phyloP scores from a whole-genome alignment of 768 basidiomycete species.

The Tricholoma sp. region DNA sequence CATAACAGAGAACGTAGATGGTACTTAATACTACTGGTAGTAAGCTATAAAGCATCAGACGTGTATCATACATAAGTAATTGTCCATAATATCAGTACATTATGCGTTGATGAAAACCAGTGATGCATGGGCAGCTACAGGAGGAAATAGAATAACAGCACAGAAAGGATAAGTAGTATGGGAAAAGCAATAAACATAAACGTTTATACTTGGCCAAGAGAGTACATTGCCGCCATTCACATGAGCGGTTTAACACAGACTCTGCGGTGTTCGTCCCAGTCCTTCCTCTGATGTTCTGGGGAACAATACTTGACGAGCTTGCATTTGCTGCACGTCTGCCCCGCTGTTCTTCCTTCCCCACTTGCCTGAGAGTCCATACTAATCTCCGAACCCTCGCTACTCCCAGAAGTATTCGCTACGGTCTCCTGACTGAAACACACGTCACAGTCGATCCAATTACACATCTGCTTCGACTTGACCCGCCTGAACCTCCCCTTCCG shows the following conservation, averaged over 20 bases:
- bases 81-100: neutral
- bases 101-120: conserved; percentile 7
- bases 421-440: conserved; percentile 50
- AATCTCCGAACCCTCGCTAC: conserved; percentile 40
- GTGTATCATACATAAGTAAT: neutral
- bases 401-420: conserved; percentile 20
- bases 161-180: neutral
- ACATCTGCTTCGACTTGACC: conserved; percentile 59
- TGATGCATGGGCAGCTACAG: neutral
- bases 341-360: conserved; percentile 26
- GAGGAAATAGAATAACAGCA: neutral
- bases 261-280: conserved; percentile 75
- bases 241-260: conserved; percentile 43
- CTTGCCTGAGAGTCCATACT: conserved; percentile 28
- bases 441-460: conserved; percentile 79
- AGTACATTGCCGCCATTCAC: neutral
- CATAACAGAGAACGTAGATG: neutral
- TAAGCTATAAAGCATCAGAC: neutral
- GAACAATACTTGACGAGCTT: conserved; percentile 77
- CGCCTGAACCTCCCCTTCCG: conserved; percentile 48
- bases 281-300: conserved; percentile 65
- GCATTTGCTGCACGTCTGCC: conserved; percentile 73
- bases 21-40: neutral
- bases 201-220: neutral
- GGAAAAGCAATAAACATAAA: conserved; percentile 3